These are phyloP conservation scores for Aspergillus fructus DNA, from an alignment of 2,329 filamentous ascomycete genomes.

Conservation along the genomic window DNA sequence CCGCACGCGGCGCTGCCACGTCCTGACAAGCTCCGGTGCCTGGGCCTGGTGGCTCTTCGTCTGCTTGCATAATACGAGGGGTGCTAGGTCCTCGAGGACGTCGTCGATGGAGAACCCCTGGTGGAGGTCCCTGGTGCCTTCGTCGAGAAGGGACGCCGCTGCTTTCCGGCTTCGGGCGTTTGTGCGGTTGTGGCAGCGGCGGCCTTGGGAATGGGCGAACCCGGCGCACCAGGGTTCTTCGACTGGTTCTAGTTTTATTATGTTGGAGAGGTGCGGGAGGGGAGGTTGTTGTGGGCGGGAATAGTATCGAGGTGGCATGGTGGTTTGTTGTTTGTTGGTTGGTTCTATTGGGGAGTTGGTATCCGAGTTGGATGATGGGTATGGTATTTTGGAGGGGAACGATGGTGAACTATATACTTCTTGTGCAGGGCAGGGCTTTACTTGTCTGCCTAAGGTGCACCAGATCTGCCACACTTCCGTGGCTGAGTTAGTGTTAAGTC, in stretches of 20 bases:
- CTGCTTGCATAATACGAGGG: conserved; percentile 21
- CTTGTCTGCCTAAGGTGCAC: background rate
- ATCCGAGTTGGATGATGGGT: background rate
- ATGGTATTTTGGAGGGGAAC: background rate
- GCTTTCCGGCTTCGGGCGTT: conserved; percentile 12
- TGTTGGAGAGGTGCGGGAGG: conserved; percentile 15
- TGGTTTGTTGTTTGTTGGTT: background rate
- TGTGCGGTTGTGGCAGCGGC: conserved; percentile 16
- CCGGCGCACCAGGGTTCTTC: conserved; percentile 20
- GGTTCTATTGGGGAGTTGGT: background rate
- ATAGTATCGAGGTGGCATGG: background rate
- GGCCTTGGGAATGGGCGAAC: conserved; percentile 15
- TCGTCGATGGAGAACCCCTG: conserved; percentile 14
- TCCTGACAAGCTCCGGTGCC: conserved; percentile 10
- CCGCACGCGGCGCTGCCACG: background rate
- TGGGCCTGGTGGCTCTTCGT: conserved; percentile 19
- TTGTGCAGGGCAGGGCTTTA: background rate
- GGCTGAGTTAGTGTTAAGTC: background rate
- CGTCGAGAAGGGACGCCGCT: conserved; percentile 15
- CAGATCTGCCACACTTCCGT: background rate
- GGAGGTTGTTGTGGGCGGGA: background rate
- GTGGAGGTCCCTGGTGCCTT: conserved; percentile 15
- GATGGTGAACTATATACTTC: background rate
- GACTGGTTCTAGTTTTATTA: conserved; percentile 20
- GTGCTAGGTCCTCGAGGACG: conserved; percentile 22